Percentiles rank a stretch among this genome's conserved stretches.
Conservation (phyloP, 1,139 yeast species). For the Debaryomyces sp. region DNA sequence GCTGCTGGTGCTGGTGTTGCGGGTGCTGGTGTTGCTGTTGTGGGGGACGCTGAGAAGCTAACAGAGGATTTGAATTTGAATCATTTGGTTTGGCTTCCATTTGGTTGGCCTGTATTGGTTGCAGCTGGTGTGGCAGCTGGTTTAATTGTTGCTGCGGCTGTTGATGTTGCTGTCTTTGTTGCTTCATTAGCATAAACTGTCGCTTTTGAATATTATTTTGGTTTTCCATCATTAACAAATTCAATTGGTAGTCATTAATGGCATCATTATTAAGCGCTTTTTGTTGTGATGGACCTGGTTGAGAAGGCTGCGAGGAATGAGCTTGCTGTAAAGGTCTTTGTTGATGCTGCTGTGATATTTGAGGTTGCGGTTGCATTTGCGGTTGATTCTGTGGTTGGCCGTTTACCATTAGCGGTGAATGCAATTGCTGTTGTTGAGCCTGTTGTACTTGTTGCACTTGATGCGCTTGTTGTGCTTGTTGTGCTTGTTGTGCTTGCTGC, state of each 20-base stretch:
- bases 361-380: neutral
- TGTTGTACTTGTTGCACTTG: neutral
- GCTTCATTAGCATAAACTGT: slow-evolving; percentile 22
- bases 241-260: slow-evolving; percentile 28
- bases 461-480: slow-evolving; percentile 6
- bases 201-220: slow-evolving; percentile 30
- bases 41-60: slow-evolving; percentile 8
- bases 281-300: neutral
- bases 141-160: slow-evolving; percentile 14
- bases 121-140: slow-evolving; percentile 9
- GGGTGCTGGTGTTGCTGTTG: slow-evolving; percentile 15
- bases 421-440: neutral
- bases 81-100: neutral
- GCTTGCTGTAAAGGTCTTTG: neutral
- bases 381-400: neutral
- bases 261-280: slow-evolving; percentile 16
- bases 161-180: slow-evolving; percentile 21
- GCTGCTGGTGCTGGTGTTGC: slow-evolving; percentile 14
- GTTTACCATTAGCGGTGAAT: neutral
- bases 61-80: neutral
- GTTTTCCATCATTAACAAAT: slow-evolving; percentile 28
- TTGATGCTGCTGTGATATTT: neutral
- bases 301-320: neutral
- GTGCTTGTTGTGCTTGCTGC: slow-evolving; percentile 15
- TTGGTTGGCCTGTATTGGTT: neutral